phyloP scores from a whole-genome alignment of 345 rosid genomes.

The Gossypium stocksii region DNA sequence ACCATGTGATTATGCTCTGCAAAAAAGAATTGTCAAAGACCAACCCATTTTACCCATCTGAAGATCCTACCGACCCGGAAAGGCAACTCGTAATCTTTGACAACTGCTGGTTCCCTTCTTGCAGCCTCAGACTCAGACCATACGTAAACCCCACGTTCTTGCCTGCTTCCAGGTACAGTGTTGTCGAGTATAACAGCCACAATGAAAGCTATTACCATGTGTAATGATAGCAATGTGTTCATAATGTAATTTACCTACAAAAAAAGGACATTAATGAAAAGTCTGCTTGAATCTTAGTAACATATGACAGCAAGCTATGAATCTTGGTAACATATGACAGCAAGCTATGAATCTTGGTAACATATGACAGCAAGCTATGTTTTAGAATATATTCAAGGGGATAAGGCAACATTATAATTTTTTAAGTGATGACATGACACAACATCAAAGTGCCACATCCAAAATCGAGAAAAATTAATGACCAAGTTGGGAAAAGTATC shows the following conservation, averaged over 20 bases:
- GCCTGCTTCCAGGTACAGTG: constrained; percentile 86
- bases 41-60: constrained; percentile 99
- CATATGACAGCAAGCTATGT: not conserved
- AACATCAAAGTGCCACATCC: no score
- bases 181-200: constrained; percentile 86
- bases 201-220: constrained; percentile 88
- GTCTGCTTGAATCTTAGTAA: not conserved
- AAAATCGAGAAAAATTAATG: no score
- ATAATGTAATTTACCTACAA: constrained; percentile 79
- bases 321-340: not conserved
- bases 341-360: not conserved
- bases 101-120: constrained; percentile 78
- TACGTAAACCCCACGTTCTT: constrained; percentile 85
- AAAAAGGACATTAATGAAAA: not conserved
- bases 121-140: constrained; percentile 91
- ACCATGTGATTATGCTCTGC: not conserved
- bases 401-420: no score
- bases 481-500: no score
- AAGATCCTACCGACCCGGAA: constrained; percentile 76
- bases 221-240: constrained; percentile 72
- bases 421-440: no score
- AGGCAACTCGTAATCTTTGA: constrained; percentile 86
- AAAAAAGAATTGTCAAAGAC: constrained; percentile 40
- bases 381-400: not conserved
- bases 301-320: not conserved